Base-by-base conservation (phyloP, 257 asterid genomes). In the Rauvolfia tetraphylla region DNA sequence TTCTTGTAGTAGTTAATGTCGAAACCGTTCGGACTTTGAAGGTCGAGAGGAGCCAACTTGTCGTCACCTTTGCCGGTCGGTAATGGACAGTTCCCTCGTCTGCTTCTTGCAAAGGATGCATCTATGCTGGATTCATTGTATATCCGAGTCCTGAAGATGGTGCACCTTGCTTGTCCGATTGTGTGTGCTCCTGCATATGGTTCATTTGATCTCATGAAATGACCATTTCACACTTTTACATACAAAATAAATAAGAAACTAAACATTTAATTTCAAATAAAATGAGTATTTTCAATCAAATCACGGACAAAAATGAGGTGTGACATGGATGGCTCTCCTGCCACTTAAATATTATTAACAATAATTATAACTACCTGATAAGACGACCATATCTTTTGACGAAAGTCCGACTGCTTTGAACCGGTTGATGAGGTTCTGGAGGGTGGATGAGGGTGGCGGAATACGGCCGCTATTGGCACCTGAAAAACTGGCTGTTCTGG, bases 131-230 rank as follows among this genome's bases (percentile, higher is more conserved):
- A 79, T 54, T 89, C 87, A 68, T 76, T 83, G 91, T 89, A 83
- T 48, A 87, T 69, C 1, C 85, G 83, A 2, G 9, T 1, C 59
- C 86, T 76, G 81, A 84, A 89, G 38, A 9, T 1, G 4, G 81
- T 70, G 68, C 93, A 89, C 51, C 87, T 79, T 23, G 93, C 83
- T 65, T 78, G 78, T 18, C 91, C 91, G 12, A 89, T 87, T 17
- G 90, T 87, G 85, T 89, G 91, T 8, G 90, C 80, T 74, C 93
- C 91, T 88, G 75, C 34, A 22, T 39, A 23, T 38, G 22, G 71
- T 66, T 34, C 39, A 18, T 5, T 29, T 7, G 18, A 7, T 29
- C 9, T 36, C 49, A 79, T 49, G 1, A 41, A 10, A 25, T 17
- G 7, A 12, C 23, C 10, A 41, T 41, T 41, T 41, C 46, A 41